phyloP scores from a whole-genome alignment of 495 filamentous ascomycete genomes.

The Talaromyces nanjingensis region DNA sequence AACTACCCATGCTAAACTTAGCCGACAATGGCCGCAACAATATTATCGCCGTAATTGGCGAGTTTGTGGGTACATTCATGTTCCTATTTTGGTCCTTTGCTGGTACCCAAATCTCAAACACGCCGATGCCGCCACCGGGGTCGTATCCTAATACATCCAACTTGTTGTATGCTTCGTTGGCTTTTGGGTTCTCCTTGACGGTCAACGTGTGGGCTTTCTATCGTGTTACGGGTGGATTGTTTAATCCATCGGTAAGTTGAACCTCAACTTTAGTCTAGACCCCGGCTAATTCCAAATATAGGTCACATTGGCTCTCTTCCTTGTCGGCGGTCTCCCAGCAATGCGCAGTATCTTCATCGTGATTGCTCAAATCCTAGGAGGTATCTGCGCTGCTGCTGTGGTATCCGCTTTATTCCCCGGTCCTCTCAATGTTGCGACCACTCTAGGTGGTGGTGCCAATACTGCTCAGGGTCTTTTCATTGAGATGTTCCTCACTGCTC shows the following conservation, averaged over 20 bases:
- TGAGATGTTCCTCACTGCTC: conserved; percentile 72
- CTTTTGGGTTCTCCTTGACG: conserved; percentile 67
- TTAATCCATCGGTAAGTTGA: conserved; percentile 64
- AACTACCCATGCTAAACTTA: conserved; percentile 33
- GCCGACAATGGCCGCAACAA: conserved; percentile 37
- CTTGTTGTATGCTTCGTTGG: conserved; percentile 63
- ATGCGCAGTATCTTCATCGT: conserved; percentile 45
- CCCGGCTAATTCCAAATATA: conserved; percentile 13
- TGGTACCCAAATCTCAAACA: conserved; percentile 68
- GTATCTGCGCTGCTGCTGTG: conserved; percentile 55
- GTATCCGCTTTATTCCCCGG: conserved; percentile 58
- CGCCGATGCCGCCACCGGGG: conserved; percentile 26
- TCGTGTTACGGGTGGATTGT: conserved; percentile 69
- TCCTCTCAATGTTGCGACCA: conserved; percentile 51
- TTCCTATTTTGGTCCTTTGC: conserved; percentile 81
- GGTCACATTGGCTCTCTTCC: conserved; percentile 52
- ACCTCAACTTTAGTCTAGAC: neutral
- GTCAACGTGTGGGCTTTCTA: conserved; percentile 87
- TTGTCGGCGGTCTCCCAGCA: conserved; percentile 49
- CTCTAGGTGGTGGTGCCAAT: conserved; percentile 48
- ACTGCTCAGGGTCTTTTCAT: conserved; percentile 66
- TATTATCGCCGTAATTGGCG: conserved; percentile 55
- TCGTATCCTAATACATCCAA: conserved; percentile 32
- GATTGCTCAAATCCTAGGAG: conserved; percentile 48
- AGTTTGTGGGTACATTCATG: conserved; percentile 74